These are phyloP conservation scores for Aphanoascus verrucosus DNA, from an alignment of 2,329 filamentous ascomycete species.

Conservation along the genomic window DNA sequence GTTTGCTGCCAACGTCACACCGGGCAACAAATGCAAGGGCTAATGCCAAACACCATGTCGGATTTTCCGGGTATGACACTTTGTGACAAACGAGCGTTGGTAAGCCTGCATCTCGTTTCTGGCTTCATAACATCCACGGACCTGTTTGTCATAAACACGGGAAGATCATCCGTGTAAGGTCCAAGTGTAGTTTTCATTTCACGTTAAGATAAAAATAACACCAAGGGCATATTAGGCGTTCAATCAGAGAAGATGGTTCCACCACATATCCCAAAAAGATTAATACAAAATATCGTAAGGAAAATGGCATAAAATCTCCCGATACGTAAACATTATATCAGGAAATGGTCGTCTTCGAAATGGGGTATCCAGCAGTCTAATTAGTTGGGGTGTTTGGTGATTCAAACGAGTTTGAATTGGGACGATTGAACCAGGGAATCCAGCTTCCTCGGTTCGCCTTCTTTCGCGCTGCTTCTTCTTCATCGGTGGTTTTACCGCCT, in stretches of 20 bases:
- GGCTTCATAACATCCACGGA: neutral
- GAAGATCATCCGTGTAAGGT: neutral
- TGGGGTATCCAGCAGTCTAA: neutral
- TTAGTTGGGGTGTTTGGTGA: constrained; percentile 1
- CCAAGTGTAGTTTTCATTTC: neutral
- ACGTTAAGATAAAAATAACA: neutral
- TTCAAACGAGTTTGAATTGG: constrained; percentile 15
- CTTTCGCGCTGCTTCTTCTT: constrained; percentile 37
- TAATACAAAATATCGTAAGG: constrained; percentile 10
- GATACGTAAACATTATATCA: constrained; percentile 6
- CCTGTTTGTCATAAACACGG: neutral
- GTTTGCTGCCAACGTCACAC: constrained; percentile 10
- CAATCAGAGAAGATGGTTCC: neutral
- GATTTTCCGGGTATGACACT: neutral
- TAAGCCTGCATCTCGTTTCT: neutral
- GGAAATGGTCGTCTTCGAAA: neutral
- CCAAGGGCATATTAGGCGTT: neutral
- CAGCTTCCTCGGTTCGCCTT: constrained; percentile 39
- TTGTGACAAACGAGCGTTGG: neutral
- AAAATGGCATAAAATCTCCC: constrained; percentile 1
- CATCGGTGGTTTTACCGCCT: constrained; percentile 34
- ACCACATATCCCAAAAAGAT: constrained; percentile 8
- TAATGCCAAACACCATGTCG: constrained; percentile 4
- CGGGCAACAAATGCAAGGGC: neutral
- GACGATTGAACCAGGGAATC: constrained; percentile 39